Evolutionary conservation across 108 stramenopile genomes (phyloP).

Genomic region (Cyclotella kingstonii): DNA sequence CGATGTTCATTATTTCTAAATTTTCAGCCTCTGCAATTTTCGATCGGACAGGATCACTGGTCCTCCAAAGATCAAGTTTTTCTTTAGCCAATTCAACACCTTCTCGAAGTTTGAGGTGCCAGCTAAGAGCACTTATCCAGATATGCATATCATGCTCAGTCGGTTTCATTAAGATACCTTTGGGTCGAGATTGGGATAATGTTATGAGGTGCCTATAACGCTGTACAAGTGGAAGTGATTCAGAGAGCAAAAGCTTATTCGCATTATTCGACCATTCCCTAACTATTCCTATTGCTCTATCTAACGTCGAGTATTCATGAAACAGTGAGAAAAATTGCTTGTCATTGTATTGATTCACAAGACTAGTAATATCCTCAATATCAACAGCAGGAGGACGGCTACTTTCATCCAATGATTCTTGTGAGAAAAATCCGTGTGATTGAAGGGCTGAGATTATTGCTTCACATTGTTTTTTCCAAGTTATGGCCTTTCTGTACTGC

Average conservation of each 20-base stretch:
- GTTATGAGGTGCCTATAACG: constrained; percentile 10
- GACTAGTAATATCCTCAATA: constrained; percentile 16
- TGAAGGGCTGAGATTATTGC: constrained; percentile 21
- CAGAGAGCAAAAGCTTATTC: constrained; percentile 18
- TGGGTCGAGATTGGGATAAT: constrained; percentile 39
- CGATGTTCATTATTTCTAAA: neutral
- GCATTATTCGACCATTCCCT: constrained; percentile 48
- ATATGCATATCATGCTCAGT: constrained; percentile 45
- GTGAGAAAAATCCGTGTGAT: constrained; percentile 23
- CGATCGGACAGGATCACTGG: neutral
- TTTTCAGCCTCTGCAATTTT: constrained; percentile 5
- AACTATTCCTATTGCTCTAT: constrained; percentile 39
- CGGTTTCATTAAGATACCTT: constrained; percentile 68
- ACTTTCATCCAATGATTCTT: neutral
- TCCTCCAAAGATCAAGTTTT: constrained; percentile 10
- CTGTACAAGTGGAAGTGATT: constrained; percentile 26
- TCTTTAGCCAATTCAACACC: constrained; percentile 8
- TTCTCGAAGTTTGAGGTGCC: constrained; percentile 42
- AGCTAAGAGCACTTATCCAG: constrained; percentile 50
- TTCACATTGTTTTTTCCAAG: constrained; percentile 25
- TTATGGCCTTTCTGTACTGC: constrained; percentile 23
- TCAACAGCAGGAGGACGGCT: constrained; percentile 1
- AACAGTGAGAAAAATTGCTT: constrained; percentile 36
- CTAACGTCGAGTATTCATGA: constrained; percentile 28
- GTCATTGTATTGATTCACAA: constrained; percentile 30